phyloP scores from a whole-genome alignment of 345 rosid genomes.

The Aurinia saxatilis region DNA sequence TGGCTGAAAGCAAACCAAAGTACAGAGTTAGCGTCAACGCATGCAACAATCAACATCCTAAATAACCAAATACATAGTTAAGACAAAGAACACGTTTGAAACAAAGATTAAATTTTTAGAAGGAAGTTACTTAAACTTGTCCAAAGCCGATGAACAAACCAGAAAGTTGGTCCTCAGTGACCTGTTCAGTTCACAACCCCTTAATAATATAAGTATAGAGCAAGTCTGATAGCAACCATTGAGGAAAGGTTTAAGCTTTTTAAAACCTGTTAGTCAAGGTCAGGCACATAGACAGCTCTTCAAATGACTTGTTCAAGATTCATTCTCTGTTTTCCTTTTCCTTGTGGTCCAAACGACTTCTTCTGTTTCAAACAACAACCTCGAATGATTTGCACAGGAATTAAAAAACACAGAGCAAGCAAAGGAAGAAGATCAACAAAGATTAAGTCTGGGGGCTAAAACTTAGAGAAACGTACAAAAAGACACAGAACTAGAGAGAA shows the following conservation, averaged over 20 bases:
- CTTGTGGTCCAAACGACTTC: too few relatives aligned
- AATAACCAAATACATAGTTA: neutral
- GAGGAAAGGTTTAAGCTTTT: neutral
- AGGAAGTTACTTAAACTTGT: slow-evolving; percentile 40
- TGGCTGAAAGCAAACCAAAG: slow-evolving; percentile 90
- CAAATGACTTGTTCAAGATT: too few relatives aligned
- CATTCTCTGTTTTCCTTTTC: too few relatives aligned
- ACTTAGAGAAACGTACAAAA: too few relatives aligned
- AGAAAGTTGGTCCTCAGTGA: slow-evolving; percentile 94
- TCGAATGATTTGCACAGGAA: too few relatives aligned
- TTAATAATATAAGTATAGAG: neutral
- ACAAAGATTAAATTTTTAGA: neutral
- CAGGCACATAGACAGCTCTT: slow-evolving; percentile 86
- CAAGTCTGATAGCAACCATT: too few relatives aligned
- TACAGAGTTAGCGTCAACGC: slow-evolving; percentile 86
- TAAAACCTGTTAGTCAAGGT: slow-evolving; percentile 78
- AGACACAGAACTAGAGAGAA: too few relatives aligned
- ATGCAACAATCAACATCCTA: slow-evolving; percentile 91
- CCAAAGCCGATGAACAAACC: slow-evolving; percentile 72
- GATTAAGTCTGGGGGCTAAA: too few relatives aligned
- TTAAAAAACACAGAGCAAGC: too few relatives aligned
- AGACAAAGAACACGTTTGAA: neutral
- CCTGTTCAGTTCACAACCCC: slow-evolving; percentile 53
- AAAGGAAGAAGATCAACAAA: too few relatives aligned
- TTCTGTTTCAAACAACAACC: too few relatives aligned